Percentiles rank a stretch among this genome's conserved stretches.
Conservation (phyloP, 495 filamentous ascomycete species). For the Pseudotulostoma volvatum region DNA sequence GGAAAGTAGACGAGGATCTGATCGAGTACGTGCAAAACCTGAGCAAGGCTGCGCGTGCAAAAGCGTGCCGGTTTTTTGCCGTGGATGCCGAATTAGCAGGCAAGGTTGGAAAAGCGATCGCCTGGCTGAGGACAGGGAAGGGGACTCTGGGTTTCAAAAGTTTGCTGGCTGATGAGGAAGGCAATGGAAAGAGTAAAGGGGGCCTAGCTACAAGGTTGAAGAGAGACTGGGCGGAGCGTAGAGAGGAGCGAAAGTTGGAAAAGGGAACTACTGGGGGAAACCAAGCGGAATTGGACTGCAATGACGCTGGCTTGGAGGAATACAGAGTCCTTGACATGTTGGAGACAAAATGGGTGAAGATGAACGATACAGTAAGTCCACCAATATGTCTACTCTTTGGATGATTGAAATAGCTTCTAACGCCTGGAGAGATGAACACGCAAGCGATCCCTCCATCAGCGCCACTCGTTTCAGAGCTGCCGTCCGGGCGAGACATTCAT, state of each 20-base stretch:
- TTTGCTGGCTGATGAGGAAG: conserved; percentile 8
- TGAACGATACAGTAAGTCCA: conserved; percentile 72
- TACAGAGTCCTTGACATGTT: conserved; percentile 72
- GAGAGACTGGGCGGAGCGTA: conserved; percentile 32
- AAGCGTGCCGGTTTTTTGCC: conserved; percentile 77
- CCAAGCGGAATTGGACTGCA: conserved; percentile 43
- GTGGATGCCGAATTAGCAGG: conserved; percentile 74
- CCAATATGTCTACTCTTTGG: conserved; percentile 1
- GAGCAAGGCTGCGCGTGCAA: conserved; percentile 52
- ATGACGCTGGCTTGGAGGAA: conserved; percentile 79
- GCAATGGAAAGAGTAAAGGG: conserved; percentile 19
- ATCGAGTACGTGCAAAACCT: conserved; percentile 59
- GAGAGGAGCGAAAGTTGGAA: conserved; percentile 42
- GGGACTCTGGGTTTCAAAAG: conserved; percentile 45
- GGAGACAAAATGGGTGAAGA: conserved; percentile 75
- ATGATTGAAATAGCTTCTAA: not conserved
- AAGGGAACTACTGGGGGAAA: conserved; percentile 41
- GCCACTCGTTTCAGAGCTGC: conserved; percentile 56
- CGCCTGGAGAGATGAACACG: conserved; percentile 49
- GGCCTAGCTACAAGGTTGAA: conserved; percentile 30
- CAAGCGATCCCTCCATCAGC: conserved; percentile 57
- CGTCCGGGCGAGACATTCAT: conserved; percentile 78
- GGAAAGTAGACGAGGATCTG: conserved; percentile 45
- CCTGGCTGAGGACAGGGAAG: conserved; percentile 61
- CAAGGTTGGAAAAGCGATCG: conserved; percentile 65